Percentiles rank a stretch among this genome's conserved stretches.
These are phyloP conservation scores for Wallacemonas collosoma DNA, from an alignment of 208 protist genomes.

Conservation along the genomic window DNA sequence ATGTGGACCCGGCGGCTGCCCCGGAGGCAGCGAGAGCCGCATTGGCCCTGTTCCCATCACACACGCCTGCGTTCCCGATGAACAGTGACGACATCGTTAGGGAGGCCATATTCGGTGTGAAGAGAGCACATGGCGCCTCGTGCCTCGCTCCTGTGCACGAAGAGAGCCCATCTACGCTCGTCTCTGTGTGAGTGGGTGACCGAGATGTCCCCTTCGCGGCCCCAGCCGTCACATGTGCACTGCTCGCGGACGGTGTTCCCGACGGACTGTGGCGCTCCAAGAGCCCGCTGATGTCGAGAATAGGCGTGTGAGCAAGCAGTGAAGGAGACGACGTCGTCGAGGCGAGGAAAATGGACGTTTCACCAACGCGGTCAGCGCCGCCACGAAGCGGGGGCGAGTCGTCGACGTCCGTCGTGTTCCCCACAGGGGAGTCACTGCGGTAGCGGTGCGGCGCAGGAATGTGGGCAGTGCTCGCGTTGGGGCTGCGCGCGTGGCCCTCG, in stretches of 20 bases:
- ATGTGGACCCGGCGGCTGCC: not conserved
- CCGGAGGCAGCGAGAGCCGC: too few species aligned
- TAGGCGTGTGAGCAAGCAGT: slow-evolving; percentile 10
- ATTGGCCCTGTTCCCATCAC: too few species aligned
- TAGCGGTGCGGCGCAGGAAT: too few species aligned
- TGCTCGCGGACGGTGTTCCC: not conserved
- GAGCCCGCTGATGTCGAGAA: slow-evolving; percentile 13
- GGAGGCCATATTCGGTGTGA: slow-evolving; percentile 8
- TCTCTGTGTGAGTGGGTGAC: not conserved
- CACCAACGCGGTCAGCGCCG: not conserved
- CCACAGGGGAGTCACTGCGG: too few species aligned
- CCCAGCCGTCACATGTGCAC: not conserved
- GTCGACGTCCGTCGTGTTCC: not conserved
- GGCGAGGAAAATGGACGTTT: not conserved
- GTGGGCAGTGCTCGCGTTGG: not conserved
- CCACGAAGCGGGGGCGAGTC: not conserved
- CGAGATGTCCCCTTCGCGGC: not conserved
- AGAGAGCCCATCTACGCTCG: too few species aligned
- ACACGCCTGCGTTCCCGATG: too few species aligned
- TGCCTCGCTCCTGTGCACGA: too few species aligned
- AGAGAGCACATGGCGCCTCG: too few species aligned
- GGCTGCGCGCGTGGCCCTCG: not conserved
- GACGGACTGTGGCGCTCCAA: slow-evolving; percentile 5
- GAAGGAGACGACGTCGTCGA: not conserved
- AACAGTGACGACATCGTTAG: not conserved